These are phyloP conservation scores for Chytriomyces sp. DNA, from an alignment of 192 early-diverging fungal genomes.

Conservation along the genomic window DNA sequence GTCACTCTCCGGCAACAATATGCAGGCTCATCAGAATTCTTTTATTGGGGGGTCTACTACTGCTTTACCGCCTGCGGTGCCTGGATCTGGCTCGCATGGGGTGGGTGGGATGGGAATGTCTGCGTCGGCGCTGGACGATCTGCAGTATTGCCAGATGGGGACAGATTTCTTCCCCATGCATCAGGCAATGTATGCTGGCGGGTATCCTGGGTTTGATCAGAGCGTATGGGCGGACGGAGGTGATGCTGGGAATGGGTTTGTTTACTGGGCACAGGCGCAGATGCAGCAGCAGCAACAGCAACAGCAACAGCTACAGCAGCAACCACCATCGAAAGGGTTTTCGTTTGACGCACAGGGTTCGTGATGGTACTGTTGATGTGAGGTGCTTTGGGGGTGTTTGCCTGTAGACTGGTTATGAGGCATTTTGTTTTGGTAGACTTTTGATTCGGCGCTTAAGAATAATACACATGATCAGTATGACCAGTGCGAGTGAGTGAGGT, in stretches of 20 bases:
- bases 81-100: background rate
- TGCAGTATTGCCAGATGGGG: slow-evolving; percentile 9
- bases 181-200: slow-evolving; percentile 9
- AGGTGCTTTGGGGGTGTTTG: too few relatives aligned
- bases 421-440: too few relatives aligned
- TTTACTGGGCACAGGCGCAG: background rate
- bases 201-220: background rate
- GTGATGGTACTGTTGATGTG: too few relatives aligned
- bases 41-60: background rate
- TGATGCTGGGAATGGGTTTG: too few relatives aligned
- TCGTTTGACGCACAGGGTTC: too few relatives aligned
- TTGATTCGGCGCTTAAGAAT: too few relatives aligned
- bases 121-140: slow-evolving; percentile 19
- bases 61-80: background rate
- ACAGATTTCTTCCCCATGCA: slow-evolving; percentile 10
- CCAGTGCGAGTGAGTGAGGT: too few relatives aligned
- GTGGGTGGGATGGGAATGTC: slow-evolving; percentile 28
- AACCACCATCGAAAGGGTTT: background rate
- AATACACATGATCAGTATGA: too few relatives aligned
- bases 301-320: background rate
- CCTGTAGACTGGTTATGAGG: too few relatives aligned
- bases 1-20: too few relatives aligned
- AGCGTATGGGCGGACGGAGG: background rate
- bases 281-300: background rate
- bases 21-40: background rate